Base-by-base conservation (phyloP, 805 yeast species). In the Dipodascopsis tothii region DNA sequence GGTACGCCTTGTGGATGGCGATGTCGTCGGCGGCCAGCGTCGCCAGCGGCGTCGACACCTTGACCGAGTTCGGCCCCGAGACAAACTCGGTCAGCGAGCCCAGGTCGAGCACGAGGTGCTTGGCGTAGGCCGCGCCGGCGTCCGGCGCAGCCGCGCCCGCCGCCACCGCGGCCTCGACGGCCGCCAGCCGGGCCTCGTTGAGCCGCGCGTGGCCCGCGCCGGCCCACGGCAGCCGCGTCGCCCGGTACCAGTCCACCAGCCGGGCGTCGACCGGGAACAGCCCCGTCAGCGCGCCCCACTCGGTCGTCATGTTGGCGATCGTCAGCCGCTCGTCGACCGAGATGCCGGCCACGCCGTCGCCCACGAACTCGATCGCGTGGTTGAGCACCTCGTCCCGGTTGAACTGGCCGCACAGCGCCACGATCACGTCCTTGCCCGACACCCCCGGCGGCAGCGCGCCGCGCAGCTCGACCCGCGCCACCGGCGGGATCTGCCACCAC, bases 401-500 rank as follows among this genome's bases (percentile, higher is more conserved):
- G 72, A 88, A 69, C 21, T 80, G 69, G 40, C 98, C 99, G 71
- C 99, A 92, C 35, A 92, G 72, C 0, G 96, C 92, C 19, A 94
- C 94, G 62, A 92, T 92, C 40, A 92, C 92, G 67, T 92, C 99
- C 65, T 92, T 92, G 50, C 99, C 99, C 2, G 95, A 79, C 16
- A 85, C 87, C 16, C 96, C 96, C 40, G 73, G 66, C 9, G 94
- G 95, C 46, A 92, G 73, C 54, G 75, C 65, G 35, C 96, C 96
- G 52, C 74, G 70, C 44, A 92, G 73, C 63, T 85, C 94, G 6
- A 92, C 97, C 58, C 80, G 78, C 28, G 97, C 98, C 20, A 92
- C 97, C 0, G 98, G 97, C 2, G 99, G 99, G 43, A 92, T 85
- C 75, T 94, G 98, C 98, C 98, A 92, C 99, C 99, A 92, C 3